These are phyloP conservation scores for Trichopus zeylanicus DNA, from an alignment of 116 monocot species.

Conservation along the genomic window DNA sequence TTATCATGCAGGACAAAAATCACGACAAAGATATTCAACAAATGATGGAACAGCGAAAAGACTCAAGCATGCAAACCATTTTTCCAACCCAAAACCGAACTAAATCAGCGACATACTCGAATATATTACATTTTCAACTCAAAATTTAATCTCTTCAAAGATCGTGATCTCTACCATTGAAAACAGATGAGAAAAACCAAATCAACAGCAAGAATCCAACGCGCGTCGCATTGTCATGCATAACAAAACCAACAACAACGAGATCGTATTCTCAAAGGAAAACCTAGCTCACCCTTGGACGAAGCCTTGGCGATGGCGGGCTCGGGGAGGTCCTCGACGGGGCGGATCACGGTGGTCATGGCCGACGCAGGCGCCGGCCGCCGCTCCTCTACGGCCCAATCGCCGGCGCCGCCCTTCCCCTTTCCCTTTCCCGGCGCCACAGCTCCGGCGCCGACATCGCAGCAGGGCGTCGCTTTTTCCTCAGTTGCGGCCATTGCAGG, in stretches of 20 bases:
- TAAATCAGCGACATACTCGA: too few species aligned
- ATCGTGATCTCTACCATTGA: too few species aligned
- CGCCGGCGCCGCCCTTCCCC: neutral
- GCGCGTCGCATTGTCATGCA: neutral
- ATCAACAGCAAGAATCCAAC: too few species aligned
- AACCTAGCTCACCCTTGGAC: slow-evolving; percentile 35
- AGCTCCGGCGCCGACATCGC: too few species aligned
- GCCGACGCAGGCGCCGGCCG: slow-evolving; percentile 10
- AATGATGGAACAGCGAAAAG: too few species aligned
- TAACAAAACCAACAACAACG: neutral
- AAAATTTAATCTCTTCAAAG: too few species aligned
- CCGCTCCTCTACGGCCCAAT: slow-evolving; percentile 21
- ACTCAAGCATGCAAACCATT: too few species aligned
- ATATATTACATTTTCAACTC: too few species aligned
- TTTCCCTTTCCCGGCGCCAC: neutral
- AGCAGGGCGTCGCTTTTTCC: slow-evolving; percentile 53
- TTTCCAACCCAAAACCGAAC: too few species aligned
- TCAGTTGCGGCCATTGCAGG: slow-evolving; percentile 91
- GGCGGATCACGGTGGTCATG: slow-evolving; percentile 26
- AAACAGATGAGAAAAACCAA: too few species aligned
- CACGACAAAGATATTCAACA: too few species aligned
- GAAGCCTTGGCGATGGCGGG: slow-evolving; percentile 42
- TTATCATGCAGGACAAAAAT: too few species aligned
- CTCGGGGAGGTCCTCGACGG: slow-evolving; percentile 42
- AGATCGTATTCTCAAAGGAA: neutral